Conservation (phyloP, 1,139 yeast species). For the Tardiomyces depauwii region DNA sequence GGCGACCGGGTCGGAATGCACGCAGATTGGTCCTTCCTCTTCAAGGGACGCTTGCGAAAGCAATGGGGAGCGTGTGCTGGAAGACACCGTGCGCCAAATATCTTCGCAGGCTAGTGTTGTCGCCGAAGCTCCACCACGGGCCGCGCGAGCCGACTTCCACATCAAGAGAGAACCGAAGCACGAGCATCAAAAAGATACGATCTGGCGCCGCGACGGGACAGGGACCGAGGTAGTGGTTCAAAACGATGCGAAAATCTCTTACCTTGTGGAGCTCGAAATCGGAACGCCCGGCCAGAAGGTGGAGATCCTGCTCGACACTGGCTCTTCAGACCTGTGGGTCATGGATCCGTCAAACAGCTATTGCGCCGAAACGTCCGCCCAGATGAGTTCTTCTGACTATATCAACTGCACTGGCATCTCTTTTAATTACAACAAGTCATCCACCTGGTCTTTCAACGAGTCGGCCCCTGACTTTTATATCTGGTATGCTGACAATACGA, state of each 20-base stretch:
- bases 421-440: not conserved
- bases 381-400: not conserved
- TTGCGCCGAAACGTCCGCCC: constrained; percentile 2
- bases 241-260: constrained; percentile 8
- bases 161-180: too few species aligned
- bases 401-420: not conserved
- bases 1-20: too few species aligned
- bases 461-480: constrained; percentile 13
- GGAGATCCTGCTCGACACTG: constrained; percentile 34
- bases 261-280: constrained; percentile 26
- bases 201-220: too few species aligned
- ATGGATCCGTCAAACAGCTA: constrained; percentile 20
- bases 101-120: too few species aligned
- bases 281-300: constrained; percentile 31
- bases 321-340: constrained; percentile 37
- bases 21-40: too few species aligned
- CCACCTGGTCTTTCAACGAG: not conserved
- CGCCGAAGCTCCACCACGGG: too few species aligned
- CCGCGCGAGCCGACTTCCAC: too few species aligned
- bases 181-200: too few species aligned
- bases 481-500: constrained; percentile 17
- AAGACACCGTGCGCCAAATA: too few species aligned
- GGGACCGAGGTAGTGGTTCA: too few species aligned
- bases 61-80: too few species aligned
- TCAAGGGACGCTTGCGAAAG: too few species aligned